Percentiles rank a stretch among this genome's conserved stretches.
phyloP scores from a whole-genome alignment of 1,284 basidiomycete genomes.

The Trametes sp. region DNA sequence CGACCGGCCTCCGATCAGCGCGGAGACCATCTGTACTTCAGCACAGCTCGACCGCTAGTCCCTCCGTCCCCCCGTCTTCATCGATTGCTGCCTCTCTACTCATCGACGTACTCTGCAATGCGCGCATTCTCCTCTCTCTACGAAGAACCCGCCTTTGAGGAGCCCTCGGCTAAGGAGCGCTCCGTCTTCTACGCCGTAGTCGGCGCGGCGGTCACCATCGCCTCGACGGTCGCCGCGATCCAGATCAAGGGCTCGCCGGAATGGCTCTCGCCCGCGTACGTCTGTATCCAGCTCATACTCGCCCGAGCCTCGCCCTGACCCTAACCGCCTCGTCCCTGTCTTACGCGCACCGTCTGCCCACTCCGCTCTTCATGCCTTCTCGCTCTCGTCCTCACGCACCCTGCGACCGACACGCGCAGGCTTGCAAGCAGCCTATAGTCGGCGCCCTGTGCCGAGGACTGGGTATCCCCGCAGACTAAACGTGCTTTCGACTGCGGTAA shows the following conservation, averaged over 20 bases:
- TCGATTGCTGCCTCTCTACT: neutral
- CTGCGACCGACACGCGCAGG: constrained; percentile 8
- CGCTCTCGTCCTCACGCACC: neutral
- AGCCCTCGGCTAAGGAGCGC: constrained; percentile 28
- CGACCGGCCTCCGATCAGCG: constrained; percentile 3
- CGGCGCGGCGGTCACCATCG: constrained; percentile 31
- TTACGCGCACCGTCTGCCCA: neutral
- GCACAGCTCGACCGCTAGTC: neutral
- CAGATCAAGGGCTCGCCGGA: constrained; percentile 23
- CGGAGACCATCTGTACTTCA: neutral
- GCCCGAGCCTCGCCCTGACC: constrained; percentile 7
- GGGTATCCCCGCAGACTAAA: neutral
- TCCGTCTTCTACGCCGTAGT: constrained; percentile 27
- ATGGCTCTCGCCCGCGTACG: constrained; percentile 34
- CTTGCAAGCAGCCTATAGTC: constrained; percentile 21
- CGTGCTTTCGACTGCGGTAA: neutral
- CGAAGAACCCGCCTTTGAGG: constrained; percentile 32
- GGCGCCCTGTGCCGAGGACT: neutral
- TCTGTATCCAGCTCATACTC: constrained; percentile 19
- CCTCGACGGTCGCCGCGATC: constrained; percentile 31
- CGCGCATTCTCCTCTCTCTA: constrained; percentile 30
- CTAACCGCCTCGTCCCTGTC: too few species aligned
- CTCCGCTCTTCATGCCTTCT: neutral
- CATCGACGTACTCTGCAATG: constrained; percentile 10
- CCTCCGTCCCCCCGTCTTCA: neutral